phyloP scores from a whole-genome alignment of 176 grass and related monocot species.

The Paspalum vaginatum region DNA sequence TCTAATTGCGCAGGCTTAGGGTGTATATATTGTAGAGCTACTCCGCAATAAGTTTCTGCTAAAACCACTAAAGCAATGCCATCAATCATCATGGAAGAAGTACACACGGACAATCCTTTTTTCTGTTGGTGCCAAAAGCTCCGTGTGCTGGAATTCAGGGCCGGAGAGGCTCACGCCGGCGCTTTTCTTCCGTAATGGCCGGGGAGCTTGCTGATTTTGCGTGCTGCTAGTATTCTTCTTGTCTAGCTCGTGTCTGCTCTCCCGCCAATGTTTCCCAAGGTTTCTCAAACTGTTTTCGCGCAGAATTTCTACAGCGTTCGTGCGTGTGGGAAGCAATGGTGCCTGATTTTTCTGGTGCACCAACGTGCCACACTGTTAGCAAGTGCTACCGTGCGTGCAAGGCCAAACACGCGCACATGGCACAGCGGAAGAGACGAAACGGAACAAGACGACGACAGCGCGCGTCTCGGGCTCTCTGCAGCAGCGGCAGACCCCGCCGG shows the following conservation, averaged over 20 bases:
- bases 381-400: neutral
- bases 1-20: neutral
- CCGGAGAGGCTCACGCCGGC: neutral
- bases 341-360: neutral
- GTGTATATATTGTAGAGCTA: neutral
- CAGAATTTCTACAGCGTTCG: neutral
- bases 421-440: neutral
- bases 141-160: neutral
- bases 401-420: neutral
- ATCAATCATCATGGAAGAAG: neutral
- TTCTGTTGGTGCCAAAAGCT: neutral
- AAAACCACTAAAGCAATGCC: too few relatives aligned
- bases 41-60: neutral
- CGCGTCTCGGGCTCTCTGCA: neutral
- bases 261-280: neutral
- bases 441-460: neutral
- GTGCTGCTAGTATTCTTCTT: neutral
- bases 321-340: neutral
- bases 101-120: neutral
- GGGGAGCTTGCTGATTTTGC: neutral
- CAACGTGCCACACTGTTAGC: neutral
- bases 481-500: neutral
- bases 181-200: constrained; percentile 4
- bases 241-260: constrained; percentile 10
- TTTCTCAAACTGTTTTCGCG: neutral